These are phyloP conservation scores for Annulohypoxylon stygium DNA, from an alignment of 495 filamentous ascomycete genomes.

Conservation along the genomic window DNA sequence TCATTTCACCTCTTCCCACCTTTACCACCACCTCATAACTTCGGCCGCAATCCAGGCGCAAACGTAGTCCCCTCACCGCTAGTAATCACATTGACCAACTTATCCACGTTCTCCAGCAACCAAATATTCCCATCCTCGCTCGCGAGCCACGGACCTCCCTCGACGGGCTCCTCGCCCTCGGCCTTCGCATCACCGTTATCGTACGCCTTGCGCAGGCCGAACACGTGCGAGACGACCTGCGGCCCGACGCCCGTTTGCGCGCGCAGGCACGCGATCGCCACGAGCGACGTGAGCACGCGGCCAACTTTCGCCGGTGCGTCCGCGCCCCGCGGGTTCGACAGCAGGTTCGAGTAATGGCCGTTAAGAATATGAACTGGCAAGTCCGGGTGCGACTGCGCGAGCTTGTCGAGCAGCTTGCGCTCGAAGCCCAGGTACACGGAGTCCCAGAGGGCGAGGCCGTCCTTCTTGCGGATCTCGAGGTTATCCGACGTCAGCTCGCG, in stretches of 20 bases:
- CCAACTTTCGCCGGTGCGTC: slow-evolving; percentile 60
- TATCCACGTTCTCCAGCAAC: slow-evolving; percentile 77
- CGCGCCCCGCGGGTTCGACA: slow-evolving; percentile 69
- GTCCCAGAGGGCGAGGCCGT: slow-evolving; percentile 75
- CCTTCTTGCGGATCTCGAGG: slow-evolving; percentile 62
- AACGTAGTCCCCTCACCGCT: slow-evolving; percentile 69
- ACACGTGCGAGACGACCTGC: slow-evolving; percentile 81
- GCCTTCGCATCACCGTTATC: slow-evolving; percentile 72
- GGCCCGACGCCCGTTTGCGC: slow-evolving; percentile 83
- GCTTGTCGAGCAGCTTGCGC: slow-evolving; percentile 72
- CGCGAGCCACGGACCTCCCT: slow-evolving; percentile 73
- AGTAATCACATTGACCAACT: slow-evolving; percentile 73
- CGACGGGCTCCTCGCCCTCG: slow-evolving; percentile 60
- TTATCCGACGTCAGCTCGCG: slow-evolving; percentile 63
- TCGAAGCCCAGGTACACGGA: slow-evolving; percentile 80
- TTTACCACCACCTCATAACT: slow-evolving; percentile 56
- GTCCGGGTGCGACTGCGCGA: slow-evolving; percentile 77
- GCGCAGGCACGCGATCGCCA: slow-evolving; percentile 76
- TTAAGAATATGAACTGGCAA: slow-evolving; percentile 81
- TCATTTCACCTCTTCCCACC: slow-evolving; percentile 23
- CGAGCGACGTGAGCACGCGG: slow-evolving; percentile 72
- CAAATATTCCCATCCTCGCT: slow-evolving; percentile 79
- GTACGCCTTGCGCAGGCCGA: slow-evolving; percentile 76
- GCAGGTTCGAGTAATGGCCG: slow-evolving; percentile 75
- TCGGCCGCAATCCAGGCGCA: slow-evolving; percentile 65